Percentiles rank a stretch among this genome's conserved stretches.
These are phyloP conservation scores for Cladorrhinum sp. DNA, from an alignment of 2,329 filamentous ascomycete genomes.

Conservation along the genomic window DNA sequence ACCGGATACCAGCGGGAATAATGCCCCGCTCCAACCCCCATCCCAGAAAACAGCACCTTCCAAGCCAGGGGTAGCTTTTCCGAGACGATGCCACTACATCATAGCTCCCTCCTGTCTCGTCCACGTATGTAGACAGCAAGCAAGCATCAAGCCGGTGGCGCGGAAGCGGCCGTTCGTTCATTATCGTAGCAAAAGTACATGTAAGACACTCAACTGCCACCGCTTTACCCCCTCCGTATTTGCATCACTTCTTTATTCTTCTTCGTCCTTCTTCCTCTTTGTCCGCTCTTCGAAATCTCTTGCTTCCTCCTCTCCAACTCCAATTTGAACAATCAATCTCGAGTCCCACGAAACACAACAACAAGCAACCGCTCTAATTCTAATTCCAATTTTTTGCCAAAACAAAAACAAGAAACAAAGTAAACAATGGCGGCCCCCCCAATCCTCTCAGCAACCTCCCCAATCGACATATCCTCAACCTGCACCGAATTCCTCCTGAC, in stretches of 20 bases:
- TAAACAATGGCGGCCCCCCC: conserved; percentile 21
- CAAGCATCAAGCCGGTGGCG: background rate
- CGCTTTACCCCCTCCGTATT: background rate
- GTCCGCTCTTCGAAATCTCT: background rate
- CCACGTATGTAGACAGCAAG: background rate
- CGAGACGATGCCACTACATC: background rate
- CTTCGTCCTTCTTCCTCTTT: background rate
- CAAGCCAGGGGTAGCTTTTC: background rate
- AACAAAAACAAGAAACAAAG: conserved; percentile 1
- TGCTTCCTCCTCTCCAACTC: background rate
- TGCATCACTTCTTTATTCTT: background rate
- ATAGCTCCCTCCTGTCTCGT: background rate
- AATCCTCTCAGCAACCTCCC: conserved; percentile 28
- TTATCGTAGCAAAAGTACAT: background rate
- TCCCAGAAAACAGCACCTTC: background rate
- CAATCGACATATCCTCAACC: conserved; percentile 28
- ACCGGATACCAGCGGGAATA: background rate
- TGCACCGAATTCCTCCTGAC: conserved; percentile 51
- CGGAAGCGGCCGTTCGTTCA: background rate
- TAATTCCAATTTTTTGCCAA: too few species aligned
- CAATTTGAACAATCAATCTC: too few species aligned
- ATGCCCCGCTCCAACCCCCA: background rate
- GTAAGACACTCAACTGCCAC: background rate
- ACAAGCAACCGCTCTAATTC: background rate
- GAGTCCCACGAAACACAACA: background rate